Percentiles rank a stretch among this genome's conserved stretches.
These are phyloP conservation scores for Pyricularia pennisetigena DNA, from an alignment of 2,329 filamentous ascomycete genomes.

Conservation along the genomic window DNA sequence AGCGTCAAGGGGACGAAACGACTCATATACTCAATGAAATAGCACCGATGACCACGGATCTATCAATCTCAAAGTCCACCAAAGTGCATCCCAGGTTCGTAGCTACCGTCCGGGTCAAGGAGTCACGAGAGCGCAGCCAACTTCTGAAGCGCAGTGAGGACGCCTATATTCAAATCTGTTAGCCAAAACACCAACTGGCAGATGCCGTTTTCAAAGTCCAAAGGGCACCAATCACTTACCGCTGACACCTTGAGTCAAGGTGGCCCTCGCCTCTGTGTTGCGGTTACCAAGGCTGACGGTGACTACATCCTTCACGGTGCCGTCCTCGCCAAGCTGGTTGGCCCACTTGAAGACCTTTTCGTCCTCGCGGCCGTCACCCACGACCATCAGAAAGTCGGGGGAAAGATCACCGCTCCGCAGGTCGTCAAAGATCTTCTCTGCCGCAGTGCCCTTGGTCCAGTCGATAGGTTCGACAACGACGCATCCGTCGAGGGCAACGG, in stretches of 20 bases:
- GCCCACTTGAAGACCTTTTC: conserved; percentile 94
- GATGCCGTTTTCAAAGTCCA: background rate
- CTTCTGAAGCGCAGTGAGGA: conserved; percentile 24
- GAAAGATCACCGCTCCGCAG: conserved; percentile 25
- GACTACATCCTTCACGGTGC: conserved; percentile 57
- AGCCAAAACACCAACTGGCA: background rate
- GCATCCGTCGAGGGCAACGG: conserved; percentile 68
- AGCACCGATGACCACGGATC: background rate
- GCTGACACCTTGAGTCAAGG: conserved; percentile 83
- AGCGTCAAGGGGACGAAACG: background rate
- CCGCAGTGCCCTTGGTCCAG: conserved; percentile 81
- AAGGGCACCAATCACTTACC: conserved; percentile 45
- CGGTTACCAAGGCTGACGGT: conserved; percentile 81
- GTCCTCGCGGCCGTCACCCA: conserved; percentile 86
- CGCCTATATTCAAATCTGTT: background rate
- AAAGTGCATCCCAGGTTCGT: background rate
- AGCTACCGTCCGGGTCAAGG: conserved; percentile 4
- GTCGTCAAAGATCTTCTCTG: conserved; percentile 59
- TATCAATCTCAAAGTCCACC: background rate
- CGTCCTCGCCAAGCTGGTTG: conserved; percentile 56
- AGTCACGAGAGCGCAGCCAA: conserved; percentile 18
- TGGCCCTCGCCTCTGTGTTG: conserved; percentile 80
- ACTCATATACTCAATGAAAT: background rate
- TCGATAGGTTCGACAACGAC: conserved; percentile 78
- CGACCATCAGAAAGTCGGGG: conserved; percentile 74